Percentiles rank a stretch among this genome's conserved stretches.
phyloP scores from a whole-genome alignment of 2,329 filamentous ascomycete species.

The Chaetothyriales sp. region DNA sequence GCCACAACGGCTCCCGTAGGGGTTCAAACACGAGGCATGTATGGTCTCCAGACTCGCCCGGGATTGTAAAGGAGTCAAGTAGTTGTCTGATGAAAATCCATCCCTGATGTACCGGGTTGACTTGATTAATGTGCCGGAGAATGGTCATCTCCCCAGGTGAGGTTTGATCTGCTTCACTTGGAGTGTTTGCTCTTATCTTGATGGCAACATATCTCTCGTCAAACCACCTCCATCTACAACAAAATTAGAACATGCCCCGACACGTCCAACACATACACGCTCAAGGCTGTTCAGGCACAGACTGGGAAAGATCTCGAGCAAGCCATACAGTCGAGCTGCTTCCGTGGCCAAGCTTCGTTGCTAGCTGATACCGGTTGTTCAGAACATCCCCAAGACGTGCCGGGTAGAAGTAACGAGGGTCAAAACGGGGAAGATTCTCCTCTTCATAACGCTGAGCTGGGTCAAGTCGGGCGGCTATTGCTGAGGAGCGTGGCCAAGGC shows the following conservation, averaged over 20 bases:
- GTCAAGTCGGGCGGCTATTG: background rate
- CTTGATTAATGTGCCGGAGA: conserved; percentile 19
- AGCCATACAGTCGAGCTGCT: conserved; percentile 25
- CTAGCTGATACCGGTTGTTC: conserved; percentile 19
- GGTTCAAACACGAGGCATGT: conserved; percentile 24
- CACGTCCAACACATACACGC: no score
- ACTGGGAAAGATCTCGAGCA: conserved; percentile 20
- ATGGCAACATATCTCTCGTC: background rate
- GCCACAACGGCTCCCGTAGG: conserved; percentile 6
- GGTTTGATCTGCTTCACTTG: background rate
- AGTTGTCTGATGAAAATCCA: conserved; percentile 4
- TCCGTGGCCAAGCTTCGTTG: conserved; percentile 23
- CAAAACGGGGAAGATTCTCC: conserved; percentile 21
- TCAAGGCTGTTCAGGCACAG: background rate
- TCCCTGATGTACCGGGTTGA: conserved; percentile 20
- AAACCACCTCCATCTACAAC: background rate
- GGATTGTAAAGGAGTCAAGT: conserved; percentile 33
- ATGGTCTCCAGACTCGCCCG: conserved; percentile 20
- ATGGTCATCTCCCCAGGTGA: conserved; percentile 11
- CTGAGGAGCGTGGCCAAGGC: background rate
- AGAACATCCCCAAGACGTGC: conserved; percentile 24
- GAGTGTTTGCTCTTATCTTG: background rate
- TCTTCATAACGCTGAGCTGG: conserved; percentile 20
- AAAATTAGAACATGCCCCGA: background rate
- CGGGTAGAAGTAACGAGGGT: conserved; percentile 22